Conservation (phyloP, 1,284 basidiomycete genomes). For the Irpex sp. region DNA sequence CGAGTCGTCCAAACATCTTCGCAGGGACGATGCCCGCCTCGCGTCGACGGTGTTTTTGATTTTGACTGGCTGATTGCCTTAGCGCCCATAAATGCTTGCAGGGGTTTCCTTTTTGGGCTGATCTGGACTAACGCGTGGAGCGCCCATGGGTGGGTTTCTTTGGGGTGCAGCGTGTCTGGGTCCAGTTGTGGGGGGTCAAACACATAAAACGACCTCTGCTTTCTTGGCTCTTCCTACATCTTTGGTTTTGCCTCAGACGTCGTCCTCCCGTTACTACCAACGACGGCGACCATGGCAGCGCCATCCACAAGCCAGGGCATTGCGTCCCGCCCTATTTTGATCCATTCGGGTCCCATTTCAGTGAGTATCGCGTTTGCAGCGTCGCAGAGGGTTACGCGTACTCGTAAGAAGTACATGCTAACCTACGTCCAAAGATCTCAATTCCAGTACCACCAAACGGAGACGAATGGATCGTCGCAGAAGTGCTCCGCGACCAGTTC, state of each 20-base stretch:
- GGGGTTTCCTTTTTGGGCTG: neutral
- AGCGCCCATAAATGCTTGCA: neutral
- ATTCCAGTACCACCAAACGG: constrained; percentile 77
- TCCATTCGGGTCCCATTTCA: constrained; percentile 60
- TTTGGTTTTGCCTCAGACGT: constrained; percentile 19
- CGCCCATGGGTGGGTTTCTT: constrained; percentile 12
- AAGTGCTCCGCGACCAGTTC: constrained; percentile 15
- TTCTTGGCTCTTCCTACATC: constrained; percentile 8
- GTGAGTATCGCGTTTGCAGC: constrained; percentile 35
- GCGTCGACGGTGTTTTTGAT: neutral
- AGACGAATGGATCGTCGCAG: constrained; percentile 71
- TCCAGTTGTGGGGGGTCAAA: constrained; percentile 9
- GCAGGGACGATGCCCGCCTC: neutral
- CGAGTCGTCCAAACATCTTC: neutral
- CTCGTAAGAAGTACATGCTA: neutral
- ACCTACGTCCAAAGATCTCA: constrained; percentile 49
- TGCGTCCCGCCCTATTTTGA: constrained; percentile 60
- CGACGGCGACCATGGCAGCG: constrained; percentile 25
- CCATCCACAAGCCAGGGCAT: constrained; percentile 32
- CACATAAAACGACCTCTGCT: constrained; percentile 11
- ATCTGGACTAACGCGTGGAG: neutral
- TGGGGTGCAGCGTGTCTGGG: constrained; percentile 11
- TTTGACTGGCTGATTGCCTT: neutral
- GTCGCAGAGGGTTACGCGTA: neutral
- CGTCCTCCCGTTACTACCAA: constrained; percentile 5